These are phyloP conservation scores for Akanthomyces dipterigenus DNA, from an alignment of 2,329 filamentous ascomycete species.

Conservation along the genomic window DNA sequence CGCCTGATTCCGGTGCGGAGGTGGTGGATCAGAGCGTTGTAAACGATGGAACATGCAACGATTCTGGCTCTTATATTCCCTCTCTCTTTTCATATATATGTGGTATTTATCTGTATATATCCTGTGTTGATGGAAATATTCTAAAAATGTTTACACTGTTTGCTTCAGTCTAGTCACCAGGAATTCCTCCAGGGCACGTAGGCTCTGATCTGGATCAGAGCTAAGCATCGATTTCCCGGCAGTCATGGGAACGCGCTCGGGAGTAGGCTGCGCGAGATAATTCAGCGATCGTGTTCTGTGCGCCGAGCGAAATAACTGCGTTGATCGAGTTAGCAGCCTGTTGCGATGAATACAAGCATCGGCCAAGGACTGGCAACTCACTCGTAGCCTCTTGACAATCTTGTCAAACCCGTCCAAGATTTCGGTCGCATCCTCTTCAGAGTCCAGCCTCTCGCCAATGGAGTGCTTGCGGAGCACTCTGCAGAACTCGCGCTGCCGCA, in stretches of 20 bases:
- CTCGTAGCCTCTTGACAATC: slow-evolving; percentile 25
- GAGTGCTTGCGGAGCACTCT: slow-evolving; percentile 18
- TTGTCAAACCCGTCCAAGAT: slow-evolving; percentile 20
- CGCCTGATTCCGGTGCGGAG: no score
- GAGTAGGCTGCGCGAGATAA: slow-evolving; percentile 25
- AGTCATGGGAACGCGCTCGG: slow-evolving; percentile 29
- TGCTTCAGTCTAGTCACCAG: background rate
- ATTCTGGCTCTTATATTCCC: no score
- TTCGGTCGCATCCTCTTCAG: slow-evolving; percentile 12
- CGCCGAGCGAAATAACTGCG: slow-evolving; percentile 24
- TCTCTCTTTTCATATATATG: no score
- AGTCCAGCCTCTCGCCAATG: slow-evolving; percentile 16
- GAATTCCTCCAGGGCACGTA: background rate
- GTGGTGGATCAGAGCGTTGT: no score
- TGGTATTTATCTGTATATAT: no score
- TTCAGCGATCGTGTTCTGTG: slow-evolving; percentile 22
- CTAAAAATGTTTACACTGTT: background rate
- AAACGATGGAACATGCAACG: no score
- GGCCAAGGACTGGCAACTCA: slow-evolving; percentile 13
- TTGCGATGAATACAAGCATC: no score
- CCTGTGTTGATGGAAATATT: no score
- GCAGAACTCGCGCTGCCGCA: slow-evolving; percentile 20
- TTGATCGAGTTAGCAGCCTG: background rate
- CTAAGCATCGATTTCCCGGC: slow-evolving; percentile 24
- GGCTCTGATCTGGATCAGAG: background rate